Percentiles rank a stretch among this genome's conserved stretches.
Conservation (phyloP, 257 asterid species). For the Gentiana dahurica region DNA sequence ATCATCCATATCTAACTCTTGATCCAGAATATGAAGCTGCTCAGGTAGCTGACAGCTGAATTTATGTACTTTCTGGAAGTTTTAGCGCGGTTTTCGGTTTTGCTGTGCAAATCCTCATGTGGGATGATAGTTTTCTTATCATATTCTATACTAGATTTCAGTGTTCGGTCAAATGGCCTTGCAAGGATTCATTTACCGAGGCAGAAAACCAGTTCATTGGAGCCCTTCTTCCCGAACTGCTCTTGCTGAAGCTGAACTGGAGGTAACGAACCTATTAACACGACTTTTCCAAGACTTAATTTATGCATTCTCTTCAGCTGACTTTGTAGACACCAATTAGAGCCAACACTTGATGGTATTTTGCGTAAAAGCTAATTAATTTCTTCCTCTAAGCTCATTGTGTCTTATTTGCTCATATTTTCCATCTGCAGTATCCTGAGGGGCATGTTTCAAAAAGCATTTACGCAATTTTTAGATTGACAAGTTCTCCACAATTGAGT, state of each 20-base stretch:
- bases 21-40: constrained; percentile 99
- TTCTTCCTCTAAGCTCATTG: background rate
- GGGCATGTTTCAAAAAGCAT: constrained; percentile 93
- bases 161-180: constrained; percentile 92
- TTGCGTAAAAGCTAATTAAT: background rate
- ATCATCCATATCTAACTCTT: constrained; percentile 91
- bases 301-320: background rate
- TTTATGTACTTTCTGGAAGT: background rate
- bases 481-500: constrained; percentile 40
- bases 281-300: background rate
- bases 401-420: constrained; percentile 11
- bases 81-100: background rate
- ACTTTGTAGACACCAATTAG: background rate
- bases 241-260: constrained; percentile 98
- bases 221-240: constrained; percentile 98
- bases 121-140: background rate
- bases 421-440: constrained; percentile 78
- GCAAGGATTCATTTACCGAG: constrained; percentile 86
- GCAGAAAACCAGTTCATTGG: constrained; percentile 99
- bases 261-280: constrained; percentile 36
- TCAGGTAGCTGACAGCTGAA: constrained; percentile 43
- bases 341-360: background rate
- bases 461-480: constrained; percentile 67
- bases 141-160: constrained; percentile 57
- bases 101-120: too few species aligned